Percentiles rank a stretch among this genome's conserved stretches.
Evolutionary conservation across 768 basidiomycete genomes (phyloP).

Genomic region (Nidularia sp.): DNA sequence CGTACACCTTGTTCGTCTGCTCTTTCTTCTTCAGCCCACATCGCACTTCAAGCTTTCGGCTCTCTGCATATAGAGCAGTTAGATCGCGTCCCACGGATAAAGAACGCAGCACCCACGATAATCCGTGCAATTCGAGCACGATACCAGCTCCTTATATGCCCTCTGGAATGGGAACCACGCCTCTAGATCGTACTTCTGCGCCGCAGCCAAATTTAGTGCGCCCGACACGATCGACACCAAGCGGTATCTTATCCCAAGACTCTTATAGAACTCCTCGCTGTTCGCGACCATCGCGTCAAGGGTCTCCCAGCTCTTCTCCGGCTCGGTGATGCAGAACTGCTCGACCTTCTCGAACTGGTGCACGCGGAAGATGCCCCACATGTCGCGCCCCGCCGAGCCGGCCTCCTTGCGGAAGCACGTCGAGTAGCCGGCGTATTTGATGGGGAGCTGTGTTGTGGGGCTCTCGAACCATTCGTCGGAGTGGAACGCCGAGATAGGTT

Average conservation of each 20-base stretch:
- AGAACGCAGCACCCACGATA: constrained; percentile 68
- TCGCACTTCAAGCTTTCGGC: constrained; percentile 86
- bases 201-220: constrained; percentile 92
- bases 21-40: constrained; percentile 91
- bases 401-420: constrained; percentile 99
- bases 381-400: constrained; percentile 93
- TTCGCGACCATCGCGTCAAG: constrained; percentile 88
- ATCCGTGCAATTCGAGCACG: constrained; percentile 98
- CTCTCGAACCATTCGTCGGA: constrained; percentile 97
- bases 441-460: constrained; percentile 88
- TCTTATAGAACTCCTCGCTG: constrained; percentile 95
- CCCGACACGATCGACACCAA: constrained; percentile 95
- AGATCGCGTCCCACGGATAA: background rate
- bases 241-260: constrained; percentile 87
- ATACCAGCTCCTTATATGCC: constrained; percentile 94
- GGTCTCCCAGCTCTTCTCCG: constrained; percentile 91
- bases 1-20: constrained; percentile 88
- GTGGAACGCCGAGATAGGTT: constrained; percentile 95
- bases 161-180: constrained; percentile 99
- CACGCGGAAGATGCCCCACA: constrained; percentile 99
- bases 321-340: constrained; percentile 93
- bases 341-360: constrained; percentile 99
- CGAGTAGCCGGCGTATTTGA: constrained; percentile 83
- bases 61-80: constrained; percentile 50
- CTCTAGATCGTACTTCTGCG: constrained; percentile 96